Base-by-base conservation (phyloP, 805 yeast genomes). In the Candida bentonensis region DNA sequence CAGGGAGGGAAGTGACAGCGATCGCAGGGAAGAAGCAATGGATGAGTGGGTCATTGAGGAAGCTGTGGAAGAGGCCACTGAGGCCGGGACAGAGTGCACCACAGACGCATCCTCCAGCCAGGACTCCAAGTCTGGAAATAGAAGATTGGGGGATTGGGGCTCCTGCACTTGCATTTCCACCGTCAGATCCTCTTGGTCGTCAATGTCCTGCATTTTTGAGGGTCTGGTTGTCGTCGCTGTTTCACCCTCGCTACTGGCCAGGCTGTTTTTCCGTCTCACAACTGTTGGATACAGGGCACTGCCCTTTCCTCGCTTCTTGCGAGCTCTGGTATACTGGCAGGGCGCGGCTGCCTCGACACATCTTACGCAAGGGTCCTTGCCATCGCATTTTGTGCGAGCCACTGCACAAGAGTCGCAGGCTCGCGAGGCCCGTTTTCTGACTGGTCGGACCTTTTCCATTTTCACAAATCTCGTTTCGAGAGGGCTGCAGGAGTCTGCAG, bases 301-400 rank as follows among this genome's bases (percentile, higher is more conserved):
- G 17, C 36, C 36, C 17, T 30, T 30, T 5, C 36, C 36, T 30
- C 36, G 36, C 36, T 30, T 30, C 17, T 30, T 30, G 36, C 36
- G 36, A 4, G 7, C 36, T 9, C 36, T 9, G 17, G 36, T 30
- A 30, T 30, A 30, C 17, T 11, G 13, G 17, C 36, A 30, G n/a
- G 11, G 13, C 5, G 7, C n/a, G n/a, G 7, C n/a, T 5, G n/a
- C 5, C 5, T 30, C 36, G 5, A 30, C 5, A 30, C 36, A 30
- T 17, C 36, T 11, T 9, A 30, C 11, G 17, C 36, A 30, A 5
- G 36, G 36, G 17, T 30, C 36, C 17, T 30, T 30, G 17, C 36
- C 36, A 15, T 30, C 36, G 20, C 36, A 30, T 15, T 30, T 30
- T 11, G 36, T 30, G n/a, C 36, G 36, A 30, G 36, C 36, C 5